phyloP scores from a whole-genome alignment of 305 asterid genomes.

The Fraxinus sp. region DNA sequence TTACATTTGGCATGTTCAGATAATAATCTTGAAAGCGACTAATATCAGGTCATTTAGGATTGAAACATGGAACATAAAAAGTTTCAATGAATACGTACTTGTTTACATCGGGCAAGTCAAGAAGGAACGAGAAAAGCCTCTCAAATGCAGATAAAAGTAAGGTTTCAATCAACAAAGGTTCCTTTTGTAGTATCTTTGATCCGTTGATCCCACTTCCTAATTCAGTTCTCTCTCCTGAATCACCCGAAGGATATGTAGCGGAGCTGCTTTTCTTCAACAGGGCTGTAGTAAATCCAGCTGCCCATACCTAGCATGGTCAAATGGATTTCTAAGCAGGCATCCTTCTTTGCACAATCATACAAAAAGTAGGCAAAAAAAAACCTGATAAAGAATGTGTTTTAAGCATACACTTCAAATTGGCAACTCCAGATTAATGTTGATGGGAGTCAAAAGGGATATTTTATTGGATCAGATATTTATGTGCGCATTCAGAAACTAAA shows the following conservation, averaged over 20 bases:
- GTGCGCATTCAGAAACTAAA: neutral
- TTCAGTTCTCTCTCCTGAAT: constrained; percentile 37
- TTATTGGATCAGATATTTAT: neutral
- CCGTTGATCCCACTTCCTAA: constrained; percentile 23
- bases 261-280: constrained; percentile 71
- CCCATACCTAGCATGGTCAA: constrained; percentile 71
- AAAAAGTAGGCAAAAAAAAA: neutral
- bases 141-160: constrained; percentile 54
- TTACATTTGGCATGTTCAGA: neutral
- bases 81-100: constrained; percentile 22
- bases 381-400: neutral
- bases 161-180: constrained; percentile 47
- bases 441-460: constrained; percentile 18
- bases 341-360: constrained; percentile 15
- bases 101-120: constrained; percentile 56
- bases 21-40: neutral
- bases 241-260: constrained; percentile 41
- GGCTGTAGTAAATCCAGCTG: constrained; percentile 89
- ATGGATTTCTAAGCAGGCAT: constrained; percentile 7
- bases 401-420: neutral
- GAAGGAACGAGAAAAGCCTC: constrained; percentile 64
- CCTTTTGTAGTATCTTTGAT: constrained; percentile 36
- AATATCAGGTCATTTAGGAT: neutral
- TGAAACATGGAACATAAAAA: neutral
- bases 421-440: neutral